Base-by-base conservation (phyloP, 1,284 basidiomycete genomes). In the Psilocybe mexicana region DNA sequence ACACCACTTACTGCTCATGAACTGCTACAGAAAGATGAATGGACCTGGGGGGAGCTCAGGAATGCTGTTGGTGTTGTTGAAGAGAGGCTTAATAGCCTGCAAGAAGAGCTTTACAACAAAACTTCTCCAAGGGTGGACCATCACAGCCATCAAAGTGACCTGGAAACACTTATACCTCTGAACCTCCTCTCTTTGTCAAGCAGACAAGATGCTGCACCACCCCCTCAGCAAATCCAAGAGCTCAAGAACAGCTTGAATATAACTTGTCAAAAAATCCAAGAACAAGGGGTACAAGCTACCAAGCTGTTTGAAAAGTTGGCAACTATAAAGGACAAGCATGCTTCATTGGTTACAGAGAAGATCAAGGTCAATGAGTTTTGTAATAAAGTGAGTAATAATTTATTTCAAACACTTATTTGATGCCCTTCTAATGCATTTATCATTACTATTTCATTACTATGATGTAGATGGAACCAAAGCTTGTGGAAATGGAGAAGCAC, bases 401-500 rank as follows among this genome's bases (percentile, higher is more conserved):
- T 33, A 33, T 18, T 6, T 28, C 24, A 24, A 26, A 14, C 52
- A 2, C 40, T 5, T 57, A 25, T 49, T 12, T 12, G 12, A 11
- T 24, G n/a, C 14, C 46, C 43, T 52, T 40, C 50, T 43, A 8
- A 36, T 24, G 18, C 6, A 43, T 38, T 43, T 49, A 35, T 28
- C 33, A 7, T 43, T 35, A 35, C 12, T 18, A 18, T 18, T 18
- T 18, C 18, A 18, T 18, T 18, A 18, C 18, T 18, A 18, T 48
- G 10, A 8, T 43, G 54, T 49, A 72, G 72, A 64, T 66, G 24
- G 61, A 64, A 53, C 43, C 18, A 26, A 60, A 62, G 36, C 49
- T 73, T 24, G 44, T 55, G 38, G 57, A 67, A 18, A 61, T 70
- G 36, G 69, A 74, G 26, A 43, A 58, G 45, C 64, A 61, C 63